These are phyloP conservation scores for Suhomyces ambrosiae DNA, from an alignment of 1,139 yeast genomes.

Conservation along the genomic window DNA sequence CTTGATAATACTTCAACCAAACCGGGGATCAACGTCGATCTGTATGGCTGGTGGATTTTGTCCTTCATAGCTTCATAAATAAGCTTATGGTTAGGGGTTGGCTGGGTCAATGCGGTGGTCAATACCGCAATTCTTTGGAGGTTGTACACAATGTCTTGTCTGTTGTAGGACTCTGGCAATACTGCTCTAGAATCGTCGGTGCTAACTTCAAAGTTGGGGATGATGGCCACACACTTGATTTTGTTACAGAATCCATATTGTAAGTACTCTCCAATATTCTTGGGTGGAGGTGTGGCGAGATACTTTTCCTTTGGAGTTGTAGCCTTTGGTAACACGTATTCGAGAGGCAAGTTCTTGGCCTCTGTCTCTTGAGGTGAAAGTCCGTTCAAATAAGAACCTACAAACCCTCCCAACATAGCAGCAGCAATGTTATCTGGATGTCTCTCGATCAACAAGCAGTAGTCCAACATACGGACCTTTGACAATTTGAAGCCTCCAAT, in stretches of 20 bases:
- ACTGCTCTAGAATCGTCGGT: slow-evolving; percentile 92
- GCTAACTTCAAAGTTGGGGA: slow-evolving; percentile 91
- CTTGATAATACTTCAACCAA: slow-evolving; percentile 76
- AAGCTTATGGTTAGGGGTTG: slow-evolving; percentile 77
- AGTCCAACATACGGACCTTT: slow-evolving; percentile 85
- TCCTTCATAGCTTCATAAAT: slow-evolving; percentile 97
- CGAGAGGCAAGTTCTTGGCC: slow-evolving; percentile 79
- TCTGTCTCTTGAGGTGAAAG: slow-evolving; percentile 68
- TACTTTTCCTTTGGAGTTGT: slow-evolving; percentile 60
- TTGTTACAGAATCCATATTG: slow-evolving; percentile 80
- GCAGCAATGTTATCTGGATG: slow-evolving; percentile 99
- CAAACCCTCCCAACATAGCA: slow-evolving; percentile 98
- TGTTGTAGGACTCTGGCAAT: slow-evolving; percentile 76
- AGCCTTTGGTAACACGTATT: slow-evolving; percentile 81
- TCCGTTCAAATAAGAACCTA: slow-evolving; percentile 89
- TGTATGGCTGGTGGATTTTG: slow-evolving; percentile 92
- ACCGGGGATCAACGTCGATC: slow-evolving; percentile 90
- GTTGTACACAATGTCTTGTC: slow-evolving; percentile 85
- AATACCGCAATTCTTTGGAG: slow-evolving; percentile 54
- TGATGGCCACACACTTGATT: slow-evolving; percentile 85
- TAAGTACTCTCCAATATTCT: slow-evolving; percentile 84
- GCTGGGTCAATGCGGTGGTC: slow-evolving; percentile 70
- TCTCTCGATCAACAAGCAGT: slow-evolving; percentile 93
- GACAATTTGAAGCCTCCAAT: slow-evolving; percentile 72
- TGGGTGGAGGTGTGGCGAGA: slow-evolving; percentile 60